phyloP scores from a whole-genome alignment of 1,139 yeast genomes.

The Scheffersomyces titani region DNA sequence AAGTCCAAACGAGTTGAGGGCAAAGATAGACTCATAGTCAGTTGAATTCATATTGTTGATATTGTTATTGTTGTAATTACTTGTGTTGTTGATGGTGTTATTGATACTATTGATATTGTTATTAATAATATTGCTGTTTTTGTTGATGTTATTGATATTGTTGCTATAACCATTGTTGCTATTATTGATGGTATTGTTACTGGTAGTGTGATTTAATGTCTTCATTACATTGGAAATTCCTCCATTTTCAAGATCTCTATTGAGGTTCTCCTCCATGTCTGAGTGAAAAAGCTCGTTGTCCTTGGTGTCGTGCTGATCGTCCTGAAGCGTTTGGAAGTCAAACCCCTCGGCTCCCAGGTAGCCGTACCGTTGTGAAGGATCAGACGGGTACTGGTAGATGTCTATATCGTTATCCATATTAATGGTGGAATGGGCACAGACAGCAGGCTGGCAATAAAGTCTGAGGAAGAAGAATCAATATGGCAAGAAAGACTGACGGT shows the following conservation, averaged over 20 bases:
- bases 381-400: background rate
- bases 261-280: background rate
- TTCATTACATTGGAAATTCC: background rate
- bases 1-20: background rate
- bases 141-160: background rate
- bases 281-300: background rate
- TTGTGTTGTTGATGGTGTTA: background rate
- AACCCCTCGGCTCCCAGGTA: background rate
- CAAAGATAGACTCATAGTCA: background rate
- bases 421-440: background rate
- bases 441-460: background rate
- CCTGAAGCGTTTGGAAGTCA: background rate
- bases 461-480: background rate
- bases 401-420: background rate
- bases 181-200: background rate
- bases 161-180: background rate
- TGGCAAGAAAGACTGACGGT: background rate
- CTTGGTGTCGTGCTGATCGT: background rate
- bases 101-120: background rate
- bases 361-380: background rate
- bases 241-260: background rate
- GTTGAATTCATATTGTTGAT: background rate
- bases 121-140: background rate
- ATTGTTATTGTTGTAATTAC: constrained; percentile 1
- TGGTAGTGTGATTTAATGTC: background rate